Evolutionary conservation across 192 early-diverging fungal genomes (phyloP).

Genomic region (Mortierella claussenii): DNA sequence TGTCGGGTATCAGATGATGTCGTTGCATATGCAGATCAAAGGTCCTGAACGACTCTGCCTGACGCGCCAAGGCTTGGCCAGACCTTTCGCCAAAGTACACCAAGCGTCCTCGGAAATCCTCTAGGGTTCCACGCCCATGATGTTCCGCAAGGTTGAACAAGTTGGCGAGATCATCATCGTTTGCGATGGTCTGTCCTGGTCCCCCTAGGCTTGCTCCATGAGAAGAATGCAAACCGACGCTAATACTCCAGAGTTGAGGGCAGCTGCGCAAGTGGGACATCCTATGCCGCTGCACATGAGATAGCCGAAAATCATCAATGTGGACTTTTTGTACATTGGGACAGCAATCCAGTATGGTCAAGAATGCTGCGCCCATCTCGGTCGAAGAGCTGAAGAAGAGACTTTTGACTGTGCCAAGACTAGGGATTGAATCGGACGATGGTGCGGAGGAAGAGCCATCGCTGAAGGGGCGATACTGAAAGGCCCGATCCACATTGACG

Average conservation of each 20-base stretch:
- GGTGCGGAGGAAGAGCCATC: not conserved
- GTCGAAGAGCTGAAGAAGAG: not conserved
- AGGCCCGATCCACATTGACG: not conserved
- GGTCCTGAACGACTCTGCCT: not conserved
- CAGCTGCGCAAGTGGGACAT: not conserved
- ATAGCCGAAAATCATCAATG: not conserved
- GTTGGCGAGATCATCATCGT: not conserved
- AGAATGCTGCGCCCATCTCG: not conserved
- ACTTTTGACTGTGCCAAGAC: not conserved
- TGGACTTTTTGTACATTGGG: not conserved
- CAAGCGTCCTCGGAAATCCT: not conserved
- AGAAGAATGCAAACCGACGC: not conserved
- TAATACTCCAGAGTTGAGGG: not conserved
- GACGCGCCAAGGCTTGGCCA: not conserved
- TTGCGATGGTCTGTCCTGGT: not conserved
- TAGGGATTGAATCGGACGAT: not conserved
- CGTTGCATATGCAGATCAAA: not conserved
- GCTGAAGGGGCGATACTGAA: not conserved
- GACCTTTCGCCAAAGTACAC: not conserved
- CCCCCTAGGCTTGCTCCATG: not conserved
- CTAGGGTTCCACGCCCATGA: not conserved
- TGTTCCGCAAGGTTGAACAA: not conserved
- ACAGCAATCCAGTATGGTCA: not conserved
- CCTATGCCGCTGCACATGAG: not conserved
- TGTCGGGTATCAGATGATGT: not conserved